Evolutionary conservation across 345 rosid species (phyloP).

Genomic region (Physaria fendleri): DNA sequence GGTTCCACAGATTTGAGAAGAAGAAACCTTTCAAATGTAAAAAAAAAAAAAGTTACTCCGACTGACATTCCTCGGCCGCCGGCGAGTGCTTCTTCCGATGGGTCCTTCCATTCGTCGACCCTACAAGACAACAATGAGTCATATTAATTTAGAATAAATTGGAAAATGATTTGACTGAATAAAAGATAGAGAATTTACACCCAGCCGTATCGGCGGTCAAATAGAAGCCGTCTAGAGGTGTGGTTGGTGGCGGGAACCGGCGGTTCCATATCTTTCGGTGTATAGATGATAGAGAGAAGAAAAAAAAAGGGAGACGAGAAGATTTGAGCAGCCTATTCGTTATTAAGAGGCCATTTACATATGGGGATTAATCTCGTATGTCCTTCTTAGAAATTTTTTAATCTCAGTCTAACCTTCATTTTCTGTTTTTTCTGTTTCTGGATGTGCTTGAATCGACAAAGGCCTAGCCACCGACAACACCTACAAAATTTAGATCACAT

Average conservation of each 20-base stretch:
- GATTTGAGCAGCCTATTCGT: too few species aligned
- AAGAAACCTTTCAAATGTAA: background rate
- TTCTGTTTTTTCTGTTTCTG: too few species aligned
- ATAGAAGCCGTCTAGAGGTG: constrained; percentile 42
- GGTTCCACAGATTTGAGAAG: background rate
- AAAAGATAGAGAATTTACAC: constrained; percentile 36
- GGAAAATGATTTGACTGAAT: background rate
- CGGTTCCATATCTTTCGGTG: constrained; percentile 11
- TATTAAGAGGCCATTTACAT: too few species aligned
- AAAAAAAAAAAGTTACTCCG: background rate
- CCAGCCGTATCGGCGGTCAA: constrained; percentile 79
- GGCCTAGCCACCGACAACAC: too few species aligned
- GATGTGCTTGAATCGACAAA: too few species aligned
- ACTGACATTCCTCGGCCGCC: constrained; percentile 75
- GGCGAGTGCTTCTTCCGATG: constrained; percentile 62
- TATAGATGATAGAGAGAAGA: background rate
- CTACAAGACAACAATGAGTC: constrained; percentile 15
- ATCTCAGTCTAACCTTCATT: too few species aligned
- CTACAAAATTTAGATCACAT: background rate
- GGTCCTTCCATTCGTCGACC: constrained; percentile 65
- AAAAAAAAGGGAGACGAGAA: background rate
- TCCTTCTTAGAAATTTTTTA: too few species aligned
- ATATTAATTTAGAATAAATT: background rate
- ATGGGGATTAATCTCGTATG: too few species aligned
- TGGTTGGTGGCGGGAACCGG: constrained; percentile 6